Percentiles rank a stretch among this genome's conserved stretches.
Conservation (phyloP, 2,329 filamentous ascomycete species). For the Setomelanomma holmii region DNA sequence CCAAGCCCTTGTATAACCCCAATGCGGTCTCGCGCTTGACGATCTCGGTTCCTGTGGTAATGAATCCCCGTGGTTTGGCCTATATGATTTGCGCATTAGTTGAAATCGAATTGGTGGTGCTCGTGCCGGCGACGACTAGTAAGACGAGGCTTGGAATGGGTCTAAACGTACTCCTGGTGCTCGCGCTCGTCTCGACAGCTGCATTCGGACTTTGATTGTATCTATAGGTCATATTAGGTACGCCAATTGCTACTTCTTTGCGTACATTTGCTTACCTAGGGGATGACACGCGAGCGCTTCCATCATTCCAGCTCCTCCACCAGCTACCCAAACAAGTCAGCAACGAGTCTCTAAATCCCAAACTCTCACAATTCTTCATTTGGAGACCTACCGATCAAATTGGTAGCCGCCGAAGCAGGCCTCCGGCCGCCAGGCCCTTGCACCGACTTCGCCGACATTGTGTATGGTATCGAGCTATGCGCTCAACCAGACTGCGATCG, state of each 20-base stretch:
- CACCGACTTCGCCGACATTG: constrained; percentile 67
- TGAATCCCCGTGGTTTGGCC: constrained; percentile 82
- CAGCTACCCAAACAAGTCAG: constrained; percentile 65
- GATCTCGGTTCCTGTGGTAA: constrained; percentile 85
- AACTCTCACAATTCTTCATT: constrained; percentile 1
- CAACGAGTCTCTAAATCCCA: constrained; percentile 1
- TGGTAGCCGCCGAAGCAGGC: constrained; percentile 84
- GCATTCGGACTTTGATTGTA: constrained; percentile 99
- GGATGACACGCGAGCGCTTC: constrained; percentile 96
- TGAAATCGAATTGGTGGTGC: background rate
- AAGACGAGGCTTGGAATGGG: background rate
- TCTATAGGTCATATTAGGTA: constrained; percentile 61
- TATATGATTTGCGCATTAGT: constrained; percentile 34
- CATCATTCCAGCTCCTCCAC: constrained; percentile 98
- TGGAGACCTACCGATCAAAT: constrained; percentile 77
- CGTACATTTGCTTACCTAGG: constrained; percentile 66
- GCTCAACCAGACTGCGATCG: constrained; percentile 7
- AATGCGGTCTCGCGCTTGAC: constrained; percentile 88
- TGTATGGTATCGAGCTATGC: constrained; percentile 17
- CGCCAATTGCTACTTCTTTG: background rate
- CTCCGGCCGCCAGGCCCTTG: constrained; percentile 70
- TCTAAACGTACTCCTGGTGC: constrained; percentile 71
- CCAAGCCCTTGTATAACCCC: constrained; percentile 96
- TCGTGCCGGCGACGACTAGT: background rate
- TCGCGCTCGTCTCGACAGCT: constrained; percentile 86